Conservation (phyloP, 306 rosid species). For the Comarum palustre region DNA sequence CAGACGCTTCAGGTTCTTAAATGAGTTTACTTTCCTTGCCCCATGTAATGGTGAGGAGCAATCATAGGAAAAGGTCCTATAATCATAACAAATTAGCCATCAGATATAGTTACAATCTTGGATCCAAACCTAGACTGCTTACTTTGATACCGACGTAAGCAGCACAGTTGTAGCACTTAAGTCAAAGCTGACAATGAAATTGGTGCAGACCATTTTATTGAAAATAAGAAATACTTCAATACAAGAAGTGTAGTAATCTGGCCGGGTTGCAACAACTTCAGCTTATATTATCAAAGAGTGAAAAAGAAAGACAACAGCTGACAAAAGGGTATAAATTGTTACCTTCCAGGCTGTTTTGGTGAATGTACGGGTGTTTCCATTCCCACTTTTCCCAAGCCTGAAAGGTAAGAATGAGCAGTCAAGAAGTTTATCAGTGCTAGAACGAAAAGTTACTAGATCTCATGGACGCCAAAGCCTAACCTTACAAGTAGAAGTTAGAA, state of each 20-base stretch:
- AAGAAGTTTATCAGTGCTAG: neutral
- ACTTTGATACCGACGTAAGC: neutral
- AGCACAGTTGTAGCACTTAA: neutral
- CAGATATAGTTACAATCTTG: constrained; percentile 1
- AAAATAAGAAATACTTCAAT: neutral
- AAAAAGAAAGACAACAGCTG: neutral
- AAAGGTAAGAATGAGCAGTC: constrained; percentile 15
- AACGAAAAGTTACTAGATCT: constrained; percentile 2
- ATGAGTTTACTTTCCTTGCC: constrained; percentile 34
- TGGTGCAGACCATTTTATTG: constrained; percentile 1
- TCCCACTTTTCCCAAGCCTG: constrained; percentile 89
- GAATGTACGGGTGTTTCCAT: constrained; percentile 73
- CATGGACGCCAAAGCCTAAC: constrained; percentile 4
- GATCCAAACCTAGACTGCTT: neutral
- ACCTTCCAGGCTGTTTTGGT: constrained; percentile 67
- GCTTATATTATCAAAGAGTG: neutral
- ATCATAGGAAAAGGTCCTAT: constrained; percentile 35
- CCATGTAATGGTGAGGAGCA: constrained; percentile 43
- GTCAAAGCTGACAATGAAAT: constrained; percentile 2
- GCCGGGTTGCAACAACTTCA: neutral
- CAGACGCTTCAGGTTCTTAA: constrained; percentile 38
- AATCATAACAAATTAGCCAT: constrained; percentile 12
- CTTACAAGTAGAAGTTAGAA: constrained; percentile 4
- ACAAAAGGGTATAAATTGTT: neutral
- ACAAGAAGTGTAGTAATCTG: neutral